Percentiles rank a stretch among this genome's conserved stretches.
phyloP scores from a whole-genome alignment of 2,329 filamentous ascomycete genomes.

The Neophaeococcomyces mojaviensis region DNA sequence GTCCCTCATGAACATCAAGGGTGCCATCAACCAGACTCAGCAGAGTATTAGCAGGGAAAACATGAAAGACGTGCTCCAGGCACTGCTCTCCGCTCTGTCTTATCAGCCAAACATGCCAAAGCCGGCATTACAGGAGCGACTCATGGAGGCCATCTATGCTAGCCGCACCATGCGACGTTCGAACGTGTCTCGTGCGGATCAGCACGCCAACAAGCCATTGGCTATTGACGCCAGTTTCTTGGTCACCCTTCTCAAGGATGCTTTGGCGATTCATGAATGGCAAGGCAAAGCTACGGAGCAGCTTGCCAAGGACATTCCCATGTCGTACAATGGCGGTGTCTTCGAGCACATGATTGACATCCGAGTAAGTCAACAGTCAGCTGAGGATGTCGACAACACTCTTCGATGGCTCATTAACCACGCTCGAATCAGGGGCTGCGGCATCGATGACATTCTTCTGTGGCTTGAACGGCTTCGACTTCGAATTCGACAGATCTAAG shows the following conservation, averaged over 20 bases:
- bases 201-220: not conserved
- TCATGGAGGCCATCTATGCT: not conserved
- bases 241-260: slow-evolving; percentile 5
- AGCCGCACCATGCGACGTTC: not conserved
- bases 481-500: slow-evolving; percentile 3
- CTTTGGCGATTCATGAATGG: slow-evolving; percentile 3
- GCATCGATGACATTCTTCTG: slow-evolving; percentile 1
- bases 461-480: slow-evolving; percentile 8
- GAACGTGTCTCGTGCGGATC: not conserved
- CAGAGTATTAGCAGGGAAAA: not conserved
- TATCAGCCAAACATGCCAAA: not conserved
- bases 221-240: slow-evolving; percentile 2
- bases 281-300: not conserved
- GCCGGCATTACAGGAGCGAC: not conserved
- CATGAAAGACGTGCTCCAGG: slow-evolving; percentile 7
- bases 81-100: not conserved
- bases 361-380: not conserved
- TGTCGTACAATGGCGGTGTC: not conserved
- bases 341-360: slow-evolving; percentile 4
- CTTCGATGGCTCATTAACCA: not conserved
- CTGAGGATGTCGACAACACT: not conserved
- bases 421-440: not conserved
- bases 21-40: not conserved
- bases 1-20: slow-evolving; percentile 2
- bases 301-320: not conserved